A percentile compares a stretch with the other conserved stretches of the same genome.
Evolutionary conservation across 2,329 filamentous ascomycete genomes (phyloP).

Genomic region (Curvularia lunata): DNA sequence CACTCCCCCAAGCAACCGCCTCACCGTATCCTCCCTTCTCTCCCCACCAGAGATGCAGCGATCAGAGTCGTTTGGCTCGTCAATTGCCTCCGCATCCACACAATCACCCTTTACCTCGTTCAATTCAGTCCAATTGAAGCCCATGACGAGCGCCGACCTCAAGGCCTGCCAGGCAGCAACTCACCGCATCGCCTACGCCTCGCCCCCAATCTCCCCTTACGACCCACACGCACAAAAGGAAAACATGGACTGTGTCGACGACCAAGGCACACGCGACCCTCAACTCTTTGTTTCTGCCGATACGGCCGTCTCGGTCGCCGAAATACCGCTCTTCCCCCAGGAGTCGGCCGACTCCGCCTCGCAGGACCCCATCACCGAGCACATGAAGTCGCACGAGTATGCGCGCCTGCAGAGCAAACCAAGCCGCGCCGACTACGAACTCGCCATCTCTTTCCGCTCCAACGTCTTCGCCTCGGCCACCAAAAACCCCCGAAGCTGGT

Average conservation of each 20-base stretch:
- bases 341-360: constrained; percentile 34
- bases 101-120: constrained; percentile 37
- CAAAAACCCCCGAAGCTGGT: constrained; percentile 53
- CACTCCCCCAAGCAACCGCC: constrained; percentile 39
- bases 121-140: constrained; percentile 34
- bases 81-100: constrained; percentile 31
- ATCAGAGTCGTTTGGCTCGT: constrained; percentile 48
- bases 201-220: constrained; percentile 51
- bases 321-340: constrained; percentile 47
- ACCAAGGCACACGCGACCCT: constrained; percentile 43
- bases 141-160: constrained; percentile 27
- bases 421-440: constrained; percentile 47
- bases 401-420: constrained; percentile 41
- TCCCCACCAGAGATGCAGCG: constrained; percentile 52
- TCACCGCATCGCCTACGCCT: constrained; percentile 44
- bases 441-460: constrained; percentile 42
- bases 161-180: constrained; percentile 30
- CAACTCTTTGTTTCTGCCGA: constrained; percentile 44
- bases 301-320: constrained; percentile 35
- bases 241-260: constrained; percentile 40
- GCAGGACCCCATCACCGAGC: constrained; percentile 39
- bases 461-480: constrained; percentile 40
- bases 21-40: constrained; percentile 49
- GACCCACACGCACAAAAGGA: constrained; percentile 46
- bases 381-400: constrained; percentile 45